Base-by-base conservation (phyloP, 495 filamentous ascomycete species). In the Aspergillus avenaceus region DNA sequence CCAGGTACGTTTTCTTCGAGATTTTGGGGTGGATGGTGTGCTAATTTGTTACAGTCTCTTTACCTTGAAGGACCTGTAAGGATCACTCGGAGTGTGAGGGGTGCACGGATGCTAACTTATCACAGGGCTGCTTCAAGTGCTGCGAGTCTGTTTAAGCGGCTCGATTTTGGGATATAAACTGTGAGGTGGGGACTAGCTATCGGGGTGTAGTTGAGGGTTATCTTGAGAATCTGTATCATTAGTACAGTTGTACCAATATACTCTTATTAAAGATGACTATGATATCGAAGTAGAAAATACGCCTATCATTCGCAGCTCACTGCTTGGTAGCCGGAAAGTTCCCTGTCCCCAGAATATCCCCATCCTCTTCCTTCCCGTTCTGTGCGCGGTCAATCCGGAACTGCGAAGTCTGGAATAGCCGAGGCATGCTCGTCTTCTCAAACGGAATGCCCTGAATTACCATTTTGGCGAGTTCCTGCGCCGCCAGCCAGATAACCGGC, bases 391-490 rank as follows among this genome's bases (percentile, higher is more conserved):
- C 34, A 19, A 38, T 19, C 1, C 34, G 34, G 16, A 38, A 38
- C n/a, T 38, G 46, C 0, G 63, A 64, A 25, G 69, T 66, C 47
- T 72, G 53, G 52, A 69, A 75, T 13, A 71, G 40, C 7, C 56
- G 51, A 4, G 72, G 73, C 32, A 75, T 45, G 12, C 58, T 54
- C 3, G 57, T 60, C 5, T 76, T 53, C 46, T 73, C 70, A 53
- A 73, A 74, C 18, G 37, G 22, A 12, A 58, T 28, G 8, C 57
- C 63, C 1, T 65, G 3, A 3, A 9, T 36, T 6, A 80, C 48
- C 72, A 83, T 80, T 38, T 64, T 61, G 14, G 71, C 72, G 32
- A 83, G 45, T 14, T 64, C 75, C 42, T 67, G 69, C 8, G 69
- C 66, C 0, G 64, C 53, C 0, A 71, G 55, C 50, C 67, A 77